Conservation (phyloP, 192 early-diverging fungal genomes). For the Kappamyces sp. region DNA sequence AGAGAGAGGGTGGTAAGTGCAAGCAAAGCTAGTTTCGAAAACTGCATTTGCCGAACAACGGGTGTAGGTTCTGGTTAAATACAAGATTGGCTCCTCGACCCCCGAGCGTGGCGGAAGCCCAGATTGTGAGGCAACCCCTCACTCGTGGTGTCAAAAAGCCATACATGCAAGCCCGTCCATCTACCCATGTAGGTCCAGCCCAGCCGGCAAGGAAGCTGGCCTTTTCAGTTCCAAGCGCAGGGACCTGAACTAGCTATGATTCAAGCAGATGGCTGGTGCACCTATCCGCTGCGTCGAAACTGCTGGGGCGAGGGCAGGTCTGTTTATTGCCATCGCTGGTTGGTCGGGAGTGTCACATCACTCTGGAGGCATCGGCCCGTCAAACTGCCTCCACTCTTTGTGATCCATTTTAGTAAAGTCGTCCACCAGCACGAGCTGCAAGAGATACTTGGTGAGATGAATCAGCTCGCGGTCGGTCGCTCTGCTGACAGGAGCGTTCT, state of each 20-base stretch:
- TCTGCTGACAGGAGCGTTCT: conserved; percentile 41
- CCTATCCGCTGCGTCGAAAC: no score
- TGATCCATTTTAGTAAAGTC: conserved; percentile 59
- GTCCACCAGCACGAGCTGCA: conserved; percentile 42
- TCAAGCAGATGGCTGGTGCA: no score
- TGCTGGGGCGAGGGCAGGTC: no score
- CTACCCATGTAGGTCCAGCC: neutral
- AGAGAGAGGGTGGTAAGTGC: neutral
- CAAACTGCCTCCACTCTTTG: conserved; percentile 15
- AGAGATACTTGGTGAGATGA: conserved; percentile 52
- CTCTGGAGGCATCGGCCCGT: no score
- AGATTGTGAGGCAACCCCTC: neutral
- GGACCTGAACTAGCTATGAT: no score
- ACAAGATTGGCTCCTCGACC: neutral
- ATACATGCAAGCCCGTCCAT: neutral
- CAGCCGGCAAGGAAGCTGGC: neutral
- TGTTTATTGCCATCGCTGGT: no score
- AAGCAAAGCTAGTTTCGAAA: neutral
- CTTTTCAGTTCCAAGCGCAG: no score
- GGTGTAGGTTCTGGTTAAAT: neutral
- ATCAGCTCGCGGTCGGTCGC: conserved; percentile 52
- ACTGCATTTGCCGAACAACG: neutral
- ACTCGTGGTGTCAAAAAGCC: neutral
- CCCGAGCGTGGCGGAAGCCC: neutral
- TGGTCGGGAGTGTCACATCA: no score